Evolutionary conservation across 192 early-diverging fungal genomes (phyloP), one percentile per base, ranked within the genome.

Genomic region (Linnemannia exigua): DNA sequence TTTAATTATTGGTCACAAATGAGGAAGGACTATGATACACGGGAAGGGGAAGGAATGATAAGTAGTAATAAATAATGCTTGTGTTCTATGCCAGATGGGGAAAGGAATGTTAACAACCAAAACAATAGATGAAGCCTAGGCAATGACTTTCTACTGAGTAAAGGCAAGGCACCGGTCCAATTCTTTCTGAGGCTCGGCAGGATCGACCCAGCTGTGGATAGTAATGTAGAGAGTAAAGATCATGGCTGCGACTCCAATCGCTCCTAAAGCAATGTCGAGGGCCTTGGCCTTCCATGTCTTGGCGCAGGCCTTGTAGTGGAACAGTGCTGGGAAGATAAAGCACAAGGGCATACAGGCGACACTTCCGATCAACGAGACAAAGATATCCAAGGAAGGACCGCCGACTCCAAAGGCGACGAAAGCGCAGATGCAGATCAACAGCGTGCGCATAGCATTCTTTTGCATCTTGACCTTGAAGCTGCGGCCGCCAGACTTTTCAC

Each of bases 341-440:
- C 92, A 92, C 25, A 95, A 67, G 83, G 94, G 93, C 88, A 95
- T 87, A 88, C 95, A 95, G 1, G 95, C 93, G 38, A 96, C 91
- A 68, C 93, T 94, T 2, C 96, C 96, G 48, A 98, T 92, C 41
- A 98, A 90, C 15, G 92, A 91, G 89, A 90, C 95, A 79, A 96
- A 93, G 76, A 93, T 94, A 88, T 96, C 94, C 52, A 96, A 83
- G 77, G 91, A 92, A 38, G 88, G 88, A 36, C 90, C 88, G 9
- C 90, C 88, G 14, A 94, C 93, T 17, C 87, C 79, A 87, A 93
- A 93, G 0, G 93, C 92, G 20, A 94, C 82, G 33, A 87, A 63
- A 20, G 91, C 94, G 54, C 94, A 90, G 31, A 88, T 20, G 22
- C 87, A 86, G n/a, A 94, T 91, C 71, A 95, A 82, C 12, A 88